Base-by-base conservation (phyloP, 345 rosid species). In the Eucalyptus urophylla region DNA sequence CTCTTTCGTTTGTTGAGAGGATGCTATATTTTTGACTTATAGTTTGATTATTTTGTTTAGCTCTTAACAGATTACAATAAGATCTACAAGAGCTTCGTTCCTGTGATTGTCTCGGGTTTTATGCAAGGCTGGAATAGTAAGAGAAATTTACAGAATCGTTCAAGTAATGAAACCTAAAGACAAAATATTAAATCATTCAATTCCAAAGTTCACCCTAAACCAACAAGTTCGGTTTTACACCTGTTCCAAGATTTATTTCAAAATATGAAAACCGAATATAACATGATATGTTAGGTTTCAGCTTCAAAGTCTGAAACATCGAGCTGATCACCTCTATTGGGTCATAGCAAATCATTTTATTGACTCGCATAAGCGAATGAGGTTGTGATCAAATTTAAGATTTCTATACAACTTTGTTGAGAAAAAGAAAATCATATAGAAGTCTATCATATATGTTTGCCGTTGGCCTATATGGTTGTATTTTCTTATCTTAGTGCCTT, bases 271-370 rank as follows among this genome's bases (percentile, higher is more conserved):
- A 31, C 19, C 13, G 2, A 9, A 1, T 33, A 33, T 16, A 8
- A 31, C 43, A 16, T 31, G 22, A 37, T 69, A 31, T 69, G 19
- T 2, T 56, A 56, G 6, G 62, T 31, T 69, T 8, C 2, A 37
- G 4, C 8, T 19, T 76, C 3, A 3, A 21, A 24, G 27, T 37
- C 0, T 2, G 5, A 6, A 21, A 37, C 8, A 2, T 19, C 27
- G 3, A 72, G 4, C 27, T 4, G 8, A 21, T 19, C 4, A 3
- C 2, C 12, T 33, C 11, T 69, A 16, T 37, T 10, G 6, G 1
- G 12, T 19, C 45, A 2, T 72, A 5, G 7, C 21, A 72, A 37
- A 72, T 72, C 14, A 37, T 10, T 31, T 16, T 16, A 1, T 69
- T 31, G 43, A 69, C 6, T 69, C 12, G 4, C 80, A 37, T 19